These are phyloP conservation scores for Blepharisma japonicum DNA, from an alignment of 73 alveolate genomes.

Conservation along the genomic window DNA sequence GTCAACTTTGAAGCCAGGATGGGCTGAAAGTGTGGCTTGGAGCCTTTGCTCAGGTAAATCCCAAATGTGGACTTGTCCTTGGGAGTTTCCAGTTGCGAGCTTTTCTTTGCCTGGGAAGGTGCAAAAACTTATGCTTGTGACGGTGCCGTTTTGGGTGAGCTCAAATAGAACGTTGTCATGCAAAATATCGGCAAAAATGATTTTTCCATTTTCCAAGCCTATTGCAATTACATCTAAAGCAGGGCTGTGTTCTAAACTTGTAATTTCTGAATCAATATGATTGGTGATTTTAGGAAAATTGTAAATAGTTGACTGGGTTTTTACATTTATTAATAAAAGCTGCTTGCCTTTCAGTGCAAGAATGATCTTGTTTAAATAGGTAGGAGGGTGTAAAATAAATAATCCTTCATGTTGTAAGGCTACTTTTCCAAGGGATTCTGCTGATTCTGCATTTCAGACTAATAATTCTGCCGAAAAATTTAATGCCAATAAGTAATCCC, in stretches of 20 bases:
- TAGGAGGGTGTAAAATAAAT: slow-evolving; percentile 66
- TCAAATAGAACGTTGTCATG: slow-evolving; percentile 56
- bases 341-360: slow-evolving; percentile 56
- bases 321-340: slow-evolving; percentile 72
- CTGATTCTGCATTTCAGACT: not conserved
- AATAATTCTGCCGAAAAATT: slow-evolving; percentile 2
- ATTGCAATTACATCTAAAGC: slow-evolving; percentile 73
- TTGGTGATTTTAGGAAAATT: slow-evolving; percentile 61
- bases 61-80: slow-evolving; percentile 65
- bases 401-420: not conserved
- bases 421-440: not conserved
- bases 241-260: slow-evolving; percentile 73
- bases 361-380: slow-evolving; percentile 78
- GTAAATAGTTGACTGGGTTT: slow-evolving; percentile 59
- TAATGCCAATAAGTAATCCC: not conserved
- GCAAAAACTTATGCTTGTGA: slow-evolving; percentile 66
- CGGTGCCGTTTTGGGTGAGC: slow-evolving; percentile 58
- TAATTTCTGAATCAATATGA: slow-evolving; percentile 54
- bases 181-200: slow-evolving; percentile 65
- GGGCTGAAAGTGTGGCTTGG: slow-evolving; percentile 67
- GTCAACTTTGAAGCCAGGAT: slow-evolving; percentile 53
- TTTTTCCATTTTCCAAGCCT: slow-evolving; percentile 61
- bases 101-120: not conserved
- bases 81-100: slow-evolving; percentile 50
- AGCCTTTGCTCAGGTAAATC: slow-evolving; percentile 78